phyloP scores from a whole-genome alignment of 441 rosid species.

The Gossypium schwendimanii region DNA sequence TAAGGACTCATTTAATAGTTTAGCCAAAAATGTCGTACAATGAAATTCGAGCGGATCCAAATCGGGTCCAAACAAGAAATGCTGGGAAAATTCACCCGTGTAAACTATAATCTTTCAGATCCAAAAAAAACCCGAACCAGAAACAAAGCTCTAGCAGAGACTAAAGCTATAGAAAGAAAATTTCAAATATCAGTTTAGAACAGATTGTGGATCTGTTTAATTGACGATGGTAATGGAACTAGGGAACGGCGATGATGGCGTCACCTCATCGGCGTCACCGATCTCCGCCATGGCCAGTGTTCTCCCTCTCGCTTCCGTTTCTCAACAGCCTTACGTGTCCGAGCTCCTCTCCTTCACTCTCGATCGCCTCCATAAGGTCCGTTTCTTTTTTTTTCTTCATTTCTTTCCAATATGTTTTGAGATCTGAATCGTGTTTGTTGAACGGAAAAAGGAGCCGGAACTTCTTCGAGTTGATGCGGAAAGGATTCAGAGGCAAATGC shows the following conservation, averaged over 20 bases:
- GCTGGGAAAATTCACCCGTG: not conserved
- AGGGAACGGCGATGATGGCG: conserved; percentile 32
- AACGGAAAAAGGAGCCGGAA: conserved; percentile 75
- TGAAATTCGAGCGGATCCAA: not conserved
- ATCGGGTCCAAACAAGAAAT: not conserved
- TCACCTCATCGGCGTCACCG: conserved; percentile 23
- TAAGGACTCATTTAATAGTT: too few species aligned
- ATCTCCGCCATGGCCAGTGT: conserved; percentile 36
- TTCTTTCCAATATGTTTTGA: not conserved
- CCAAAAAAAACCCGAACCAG: not conserved
- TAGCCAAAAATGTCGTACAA: not conserved
- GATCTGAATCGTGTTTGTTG: conserved; percentile 8
- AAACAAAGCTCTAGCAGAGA: not conserved
- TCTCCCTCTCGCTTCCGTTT: conserved; percentile 67
- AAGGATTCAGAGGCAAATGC: conserved; percentile 95
- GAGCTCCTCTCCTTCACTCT: conserved; percentile 98
- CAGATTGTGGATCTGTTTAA: not conserved
- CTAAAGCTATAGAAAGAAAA: not conserved
- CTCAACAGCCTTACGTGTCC: conserved; percentile 87
- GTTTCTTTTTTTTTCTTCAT: not conserved
- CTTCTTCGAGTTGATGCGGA: conserved; percentile 88
- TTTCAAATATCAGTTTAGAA: not conserved
- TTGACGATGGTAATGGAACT: conserved; percentile 31
- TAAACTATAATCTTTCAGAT: conserved; percentile 1
- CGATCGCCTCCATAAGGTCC: conserved; percentile 93